Conservation (phyloP, 768 basidiomycete species). For the Boletus sensibilis region DNA sequence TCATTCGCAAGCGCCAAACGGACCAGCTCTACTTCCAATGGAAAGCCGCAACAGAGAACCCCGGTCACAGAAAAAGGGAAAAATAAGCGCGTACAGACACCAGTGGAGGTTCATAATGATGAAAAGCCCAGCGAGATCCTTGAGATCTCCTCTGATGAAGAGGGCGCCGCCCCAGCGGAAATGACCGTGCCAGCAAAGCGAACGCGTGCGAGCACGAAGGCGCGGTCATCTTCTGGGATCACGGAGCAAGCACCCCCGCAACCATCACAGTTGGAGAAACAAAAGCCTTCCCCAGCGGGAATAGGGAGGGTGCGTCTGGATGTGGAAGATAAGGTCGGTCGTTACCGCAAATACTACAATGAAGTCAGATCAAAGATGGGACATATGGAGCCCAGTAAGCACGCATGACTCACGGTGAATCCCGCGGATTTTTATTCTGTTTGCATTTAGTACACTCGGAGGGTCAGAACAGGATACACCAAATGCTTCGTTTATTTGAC, state of each 20-base stretch:
- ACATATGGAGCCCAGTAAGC: constrained; percentile 58
- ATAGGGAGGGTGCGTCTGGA: constrained; percentile 33
- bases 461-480: constrained; percentile 59
- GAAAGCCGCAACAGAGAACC: constrained; percentile 19
- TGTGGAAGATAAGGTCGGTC: constrained; percentile 47
- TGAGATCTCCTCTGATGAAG: constrained; percentile 27
- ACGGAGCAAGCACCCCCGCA: neutral
- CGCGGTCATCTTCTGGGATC: constrained; percentile 4
- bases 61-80: constrained; percentile 7
- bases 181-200: constrained; percentile 19
- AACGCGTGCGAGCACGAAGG: constrained; percentile 28
- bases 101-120: neutral
- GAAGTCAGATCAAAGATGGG: constrained; percentile 55
- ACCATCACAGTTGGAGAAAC: constrained; percentile 9
- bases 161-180: constrained; percentile 2
- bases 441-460: constrained; percentile 58
- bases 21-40: constrained; percentile 29
- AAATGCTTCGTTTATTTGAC: constrained; percentile 80
- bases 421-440: constrained; percentile 1
- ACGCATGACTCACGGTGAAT: neutral
- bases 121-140: neutral
- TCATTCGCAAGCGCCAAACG: constrained; percentile 48
- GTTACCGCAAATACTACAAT: constrained; percentile 51
- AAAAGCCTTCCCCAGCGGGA: neutral
- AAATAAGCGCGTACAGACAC: constrained; percentile 1